A percentile compares a stretch with the other conserved stretches of the same genome.
Evolutionary conservation across 2,329 filamentous ascomycete genomes (phyloP).

Genomic region (Septoria linicola): DNA sequence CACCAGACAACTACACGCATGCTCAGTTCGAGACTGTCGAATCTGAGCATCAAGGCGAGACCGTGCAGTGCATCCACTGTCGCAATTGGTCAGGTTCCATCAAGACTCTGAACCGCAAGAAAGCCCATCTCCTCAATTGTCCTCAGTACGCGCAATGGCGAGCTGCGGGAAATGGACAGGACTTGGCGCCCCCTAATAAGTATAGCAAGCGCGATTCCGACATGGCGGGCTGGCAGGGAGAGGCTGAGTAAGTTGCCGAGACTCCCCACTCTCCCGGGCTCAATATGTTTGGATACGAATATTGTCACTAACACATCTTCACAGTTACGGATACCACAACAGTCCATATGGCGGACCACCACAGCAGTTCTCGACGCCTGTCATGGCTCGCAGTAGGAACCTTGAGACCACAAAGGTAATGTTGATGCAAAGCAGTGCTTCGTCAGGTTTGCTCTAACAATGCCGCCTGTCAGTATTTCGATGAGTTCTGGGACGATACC

Average conservation of each 20-base stretch:
- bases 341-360: constrained; percentile 17
- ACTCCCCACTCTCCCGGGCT: background rate
- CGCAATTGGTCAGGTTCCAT: constrained; percentile 35
- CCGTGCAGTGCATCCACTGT: constrained; percentile 36
- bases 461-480: constrained; percentile 25
- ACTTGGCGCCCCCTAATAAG: constrained; percentile 34
- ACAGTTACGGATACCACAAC: constrained; percentile 20
- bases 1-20: constrained; percentile 32
- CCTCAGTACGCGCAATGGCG: constrained; percentile 34
- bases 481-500: constrained; percentile 36
- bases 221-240: constrained; percentile 24
- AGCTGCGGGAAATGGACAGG: constrained; percentile 35
- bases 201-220: constrained; percentile 34
- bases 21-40: constrained; percentile 31
- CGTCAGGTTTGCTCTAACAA: background rate
- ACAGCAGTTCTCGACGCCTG: constrained; percentile 22
- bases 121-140: constrained; percentile 35
- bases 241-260: constrained; percentile 27
- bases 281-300: constrained; percentile 2
- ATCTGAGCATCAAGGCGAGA: constrained; percentile 31
- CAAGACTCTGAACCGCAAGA: constrained; percentile 38
- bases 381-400: constrained; percentile 28
- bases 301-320: constrained; percentile 7
- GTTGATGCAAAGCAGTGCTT: background rate
- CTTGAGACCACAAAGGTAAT: constrained; percentile 27